These are phyloP conservation scores for Hypoxylon sp. DNA, from an alignment of 2,329 filamentous ascomycete species.

Conservation along the genomic window DNA sequence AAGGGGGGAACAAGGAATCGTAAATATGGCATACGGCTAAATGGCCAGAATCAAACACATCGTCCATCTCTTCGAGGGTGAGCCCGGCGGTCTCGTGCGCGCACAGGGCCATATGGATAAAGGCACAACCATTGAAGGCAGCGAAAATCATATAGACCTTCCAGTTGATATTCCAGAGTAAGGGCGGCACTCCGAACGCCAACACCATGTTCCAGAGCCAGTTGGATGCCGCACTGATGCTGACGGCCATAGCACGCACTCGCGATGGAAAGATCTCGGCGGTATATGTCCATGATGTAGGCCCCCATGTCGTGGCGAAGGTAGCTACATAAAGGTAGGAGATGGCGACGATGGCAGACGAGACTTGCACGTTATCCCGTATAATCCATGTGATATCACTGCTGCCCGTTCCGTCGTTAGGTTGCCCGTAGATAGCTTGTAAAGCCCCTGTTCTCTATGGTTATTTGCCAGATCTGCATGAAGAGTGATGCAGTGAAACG, in stretches of 20 bases:
- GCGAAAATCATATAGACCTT: conserved; percentile 81
- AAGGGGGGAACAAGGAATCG: background rate
- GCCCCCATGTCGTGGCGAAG: conserved; percentile 64
- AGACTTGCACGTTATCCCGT: conserved; percentile 62
- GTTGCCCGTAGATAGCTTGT: conserved; percentile 69
- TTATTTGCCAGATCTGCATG: background rate
- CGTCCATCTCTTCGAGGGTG: conserved; percentile 81
- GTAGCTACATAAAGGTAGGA: conserved; percentile 80
- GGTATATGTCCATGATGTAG: conserved; percentile 65
- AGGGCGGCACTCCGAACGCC: conserved; percentile 64
- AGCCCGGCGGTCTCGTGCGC: conserved; percentile 77
- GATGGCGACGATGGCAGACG: conserved; percentile 74
- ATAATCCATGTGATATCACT: conserved; percentile 70
- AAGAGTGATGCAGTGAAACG: conserved; percentile 18
- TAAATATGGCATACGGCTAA: conserved; percentile 55
- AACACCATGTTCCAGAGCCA: conserved; percentile 72
- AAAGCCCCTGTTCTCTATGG: conserved; percentile 62
- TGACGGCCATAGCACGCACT: conserved; percentile 73
- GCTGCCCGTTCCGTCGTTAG: conserved; percentile 56
- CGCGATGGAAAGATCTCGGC: conserved; percentile 73
- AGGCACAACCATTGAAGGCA: conserved; percentile 75
- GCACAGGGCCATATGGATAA: conserved; percentile 74
- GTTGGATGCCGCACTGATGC: conserved; percentile 70
- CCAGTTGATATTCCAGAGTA: conserved; percentile 68
- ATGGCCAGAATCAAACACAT: conserved; percentile 73